Evolutionary conservation across 768 basidiomycete species (phyloP).

Genomic region (Podaxis pistillaris): DNA sequence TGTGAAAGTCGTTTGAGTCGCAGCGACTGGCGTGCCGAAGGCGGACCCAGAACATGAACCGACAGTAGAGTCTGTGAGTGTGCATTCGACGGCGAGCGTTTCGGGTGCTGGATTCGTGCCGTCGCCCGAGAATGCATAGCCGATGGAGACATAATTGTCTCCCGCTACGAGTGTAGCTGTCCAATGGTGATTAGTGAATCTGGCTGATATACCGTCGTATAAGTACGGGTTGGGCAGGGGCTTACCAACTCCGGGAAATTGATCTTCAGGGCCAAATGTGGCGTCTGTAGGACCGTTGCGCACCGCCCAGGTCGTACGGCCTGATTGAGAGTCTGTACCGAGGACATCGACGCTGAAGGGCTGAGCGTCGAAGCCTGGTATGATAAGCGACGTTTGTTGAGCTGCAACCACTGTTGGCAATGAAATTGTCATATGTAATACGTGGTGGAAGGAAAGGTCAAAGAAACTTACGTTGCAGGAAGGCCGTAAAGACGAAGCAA

Average conservation of each 20-base stretch:
- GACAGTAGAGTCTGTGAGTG: background rate
- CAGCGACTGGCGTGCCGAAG: background rate
- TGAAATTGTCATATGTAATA: background rate
- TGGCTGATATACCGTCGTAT: background rate
- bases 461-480: conserved; percentile 1
- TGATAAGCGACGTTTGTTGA: conserved; percentile 24
- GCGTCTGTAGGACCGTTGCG: conserved; percentile 5
- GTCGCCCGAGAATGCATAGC: background rate
- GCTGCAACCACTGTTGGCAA: conserved; percentile 18
- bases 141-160: background rate
- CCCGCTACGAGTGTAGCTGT: background rate
- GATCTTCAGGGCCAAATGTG: background rate
- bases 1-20: background rate
- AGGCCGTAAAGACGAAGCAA: background rate
- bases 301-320: conserved; percentile 28
- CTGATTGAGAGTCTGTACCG: conserved; percentile 22
- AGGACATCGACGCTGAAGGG: conserved; percentile 28
- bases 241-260: conserved; percentile 8
- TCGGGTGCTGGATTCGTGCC: background rate
- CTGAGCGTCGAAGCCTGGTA: conserved; percentile 27
- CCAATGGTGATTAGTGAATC: background rate
- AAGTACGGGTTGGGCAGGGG: background rate
- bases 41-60: conserved; percentile 1
- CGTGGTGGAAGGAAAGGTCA: background rate
- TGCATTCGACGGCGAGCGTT: background rate